Base-by-base conservation (phyloP, 2,329 filamentous ascomycete species). In the Fusarium sororula region DNA sequence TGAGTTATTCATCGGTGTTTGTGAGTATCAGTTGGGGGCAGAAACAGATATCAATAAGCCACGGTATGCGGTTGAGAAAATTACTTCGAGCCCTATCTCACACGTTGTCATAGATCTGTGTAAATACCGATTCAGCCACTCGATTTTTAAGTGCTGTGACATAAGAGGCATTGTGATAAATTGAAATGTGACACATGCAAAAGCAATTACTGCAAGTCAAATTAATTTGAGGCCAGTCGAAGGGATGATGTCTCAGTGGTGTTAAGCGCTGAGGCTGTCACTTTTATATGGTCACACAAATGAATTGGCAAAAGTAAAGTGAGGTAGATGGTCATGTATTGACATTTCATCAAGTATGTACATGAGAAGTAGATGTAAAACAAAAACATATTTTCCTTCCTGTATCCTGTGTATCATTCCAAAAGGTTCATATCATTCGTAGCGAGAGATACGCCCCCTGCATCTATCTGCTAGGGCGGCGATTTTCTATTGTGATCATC, bases 401-500 rank as follows among this genome's bases (percentile, higher is more conserved):
- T 75, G 55, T 77, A 68, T 72, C 74, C 75, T 75, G 66, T 76
- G 44, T 76, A 68, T 69, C 69, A 61, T 76, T 73, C 65, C 71
- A 39, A 50, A 60, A n/a, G 30, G 55, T 69, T 75, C 73, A 74
- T 75, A 54, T 72, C 73, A 47, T 59, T 77, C 72, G 57, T 76
- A 75, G 64, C 63, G 69, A 76, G 57, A 73, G 73, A 57, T 28
- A 66, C 68, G 59, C 63, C 58, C 66, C 68, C 68, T 51, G 64
- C 68, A 20, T 55, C 53, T 56, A 58, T 48, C 53, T 72, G 44
- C 70, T 62, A 75, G 72, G 75, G 70, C 64, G 51, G 69, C 62
- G 63, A 57, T 51, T 75, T 66, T 75, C 72, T 74, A 73, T 74
- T 74, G 72, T 75, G 68, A 75, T 74, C 72, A 75, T 74, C 72